These are phyloP conservation scores for Arachis monticola DNA, from an alignment of 331 rosid genomes.

Conservation along the genomic window DNA sequence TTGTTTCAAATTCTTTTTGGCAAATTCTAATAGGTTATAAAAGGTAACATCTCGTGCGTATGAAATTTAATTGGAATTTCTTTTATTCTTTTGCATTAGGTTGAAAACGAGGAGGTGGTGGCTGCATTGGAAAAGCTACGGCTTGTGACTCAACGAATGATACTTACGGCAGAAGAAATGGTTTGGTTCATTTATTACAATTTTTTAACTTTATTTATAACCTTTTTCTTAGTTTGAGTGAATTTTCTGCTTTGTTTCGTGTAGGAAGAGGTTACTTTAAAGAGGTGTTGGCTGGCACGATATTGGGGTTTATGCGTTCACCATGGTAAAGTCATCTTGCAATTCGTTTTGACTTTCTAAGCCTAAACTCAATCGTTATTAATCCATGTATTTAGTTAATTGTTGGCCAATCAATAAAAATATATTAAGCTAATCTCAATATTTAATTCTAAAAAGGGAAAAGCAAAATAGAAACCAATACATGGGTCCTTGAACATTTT, in stretches of 20 bases:
- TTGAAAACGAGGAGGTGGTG: constrained; percentile 64
- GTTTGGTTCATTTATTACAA: constrained; percentile 47
- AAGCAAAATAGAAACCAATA: too few species aligned
- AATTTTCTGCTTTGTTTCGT: constrained; percentile 42
- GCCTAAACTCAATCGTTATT: too few species aligned
- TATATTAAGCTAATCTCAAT: too few species aligned
- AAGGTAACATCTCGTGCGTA: constrained; percentile 2
- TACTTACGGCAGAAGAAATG: constrained; percentile 83
- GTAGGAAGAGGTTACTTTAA: constrained; percentile 90
- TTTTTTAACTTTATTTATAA: constrained; percentile 20
- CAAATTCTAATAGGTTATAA: constrained; percentile 14
- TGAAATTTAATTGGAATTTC: constrained; percentile 24
- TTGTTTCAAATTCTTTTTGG: constrained; percentile 31
- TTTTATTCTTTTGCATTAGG: constrained; percentile 45
- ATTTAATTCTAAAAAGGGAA: too few species aligned
- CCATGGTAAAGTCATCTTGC: constrained; percentile 57
- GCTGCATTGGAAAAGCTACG: constrained; percentile 63
- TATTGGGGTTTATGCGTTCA: constrained; percentile 83
- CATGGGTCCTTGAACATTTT: not conserved
- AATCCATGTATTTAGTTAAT: too few species aligned
- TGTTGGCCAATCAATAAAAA: too few species aligned
- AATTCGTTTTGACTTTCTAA: not conserved
- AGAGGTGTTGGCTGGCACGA: constrained; percentile 98
- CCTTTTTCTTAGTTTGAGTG: constrained; percentile 42
- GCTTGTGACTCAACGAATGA: constrained; percentile 77